Percentiles rank a stretch among this genome's conserved stretches.
These are phyloP conservation scores for Penicillium capsulatum DNA, from an alignment of 2,329 filamentous ascomycete genomes.

Conservation along the genomic window DNA sequence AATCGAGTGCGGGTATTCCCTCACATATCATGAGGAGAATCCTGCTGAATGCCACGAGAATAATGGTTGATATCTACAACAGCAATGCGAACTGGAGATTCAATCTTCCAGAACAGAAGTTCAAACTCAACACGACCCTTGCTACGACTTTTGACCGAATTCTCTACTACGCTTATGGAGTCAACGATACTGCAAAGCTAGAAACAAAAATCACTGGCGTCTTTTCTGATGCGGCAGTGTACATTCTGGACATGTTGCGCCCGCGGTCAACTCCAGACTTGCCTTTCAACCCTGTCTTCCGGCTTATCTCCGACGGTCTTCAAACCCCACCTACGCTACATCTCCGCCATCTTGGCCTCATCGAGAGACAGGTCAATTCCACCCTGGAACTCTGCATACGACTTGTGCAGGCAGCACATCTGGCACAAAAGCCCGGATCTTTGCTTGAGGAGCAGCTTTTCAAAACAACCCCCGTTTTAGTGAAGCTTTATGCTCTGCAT, in stretches of 20 bases:
- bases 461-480: slow-evolving; percentile 70
- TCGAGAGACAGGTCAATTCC: slow-evolving; percentile 60
- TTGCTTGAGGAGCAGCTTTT: slow-evolving; percentile 75
- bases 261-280: slow-evolving; percentile 65
- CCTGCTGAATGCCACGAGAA: slow-evolving; percentile 67
- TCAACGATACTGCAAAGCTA: slow-evolving; percentile 57
- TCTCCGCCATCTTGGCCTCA: slow-evolving; percentile 51
- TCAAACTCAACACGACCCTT: slow-evolving; percentile 64
- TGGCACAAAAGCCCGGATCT: slow-evolving; percentile 59
- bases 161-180: slow-evolving; percentile 67
- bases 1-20: slow-evolving; percentile 66
- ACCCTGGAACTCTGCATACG: slow-evolving; percentile 64
- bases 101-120: slow-evolving; percentile 61
- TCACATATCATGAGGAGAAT: slow-evolving; percentile 72
- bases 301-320: slow-evolving; percentile 62
- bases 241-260: slow-evolving; percentile 73
- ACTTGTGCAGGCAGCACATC: slow-evolving; percentile 65
- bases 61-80: slow-evolving; percentile 77
- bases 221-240: slow-evolving; percentile 68
- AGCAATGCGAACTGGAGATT: slow-evolving; percentile 85
- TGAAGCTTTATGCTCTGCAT: slow-evolving; percentile 68
- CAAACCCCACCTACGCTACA: slow-evolving; percentile 61
- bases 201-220: slow-evolving; percentile 55
- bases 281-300: slow-evolving; percentile 71
- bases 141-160: slow-evolving; percentile 67